Base-by-base conservation (phyloP, 345 rosid genomes). In the Turritis glabra region DNA sequence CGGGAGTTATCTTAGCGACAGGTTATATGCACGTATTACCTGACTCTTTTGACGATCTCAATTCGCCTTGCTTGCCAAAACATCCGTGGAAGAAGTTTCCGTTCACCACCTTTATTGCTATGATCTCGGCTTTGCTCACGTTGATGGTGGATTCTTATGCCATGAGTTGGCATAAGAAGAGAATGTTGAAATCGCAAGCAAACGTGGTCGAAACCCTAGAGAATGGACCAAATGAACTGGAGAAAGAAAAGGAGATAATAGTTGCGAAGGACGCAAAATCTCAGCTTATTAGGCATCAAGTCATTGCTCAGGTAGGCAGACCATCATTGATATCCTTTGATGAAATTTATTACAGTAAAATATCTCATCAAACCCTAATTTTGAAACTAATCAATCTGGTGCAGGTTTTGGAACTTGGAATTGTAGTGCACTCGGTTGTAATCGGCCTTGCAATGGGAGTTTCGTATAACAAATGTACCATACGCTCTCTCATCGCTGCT, bases 21-120 rank as follows among this genome's bases (percentile, higher is more conserved):
- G 82, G 84, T 5, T 85, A 80, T 48, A 83, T 81, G 84, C 89
- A 85, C 55, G 85, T 83, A 8, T 67, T 85, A 27, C 84, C 85
- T 3, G 84, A 81, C 61, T 75, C 86, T 8, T 72, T 75, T 10
- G 40, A 12, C 0, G 12, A 59, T 66, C 67, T 85, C 61, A 59
- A 5, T 21, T 83, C 82, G 1, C 15, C 3, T 12, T 85, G 82
- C 53, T 80, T 80, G 73, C 84, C 80, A 0, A 30, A 19, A 7
- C 19, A 78, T 1, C 85, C 84, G 0, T 85, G 84, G 85, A 73
- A 44, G 79, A 83, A 77, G 77, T 85, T 85, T 23, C 83, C 85
- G 1, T 75, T 85, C 19, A 63, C 84, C 1, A 71, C 80, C 0
- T 83, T 83, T 30, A 72, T 85, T 5, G 87, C 85, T 12, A 85